These are phyloP conservation scores for Pisolithus marmoratus DNA, from an alignment of 768 basidiomycete species.

Conservation along the genomic window DNA sequence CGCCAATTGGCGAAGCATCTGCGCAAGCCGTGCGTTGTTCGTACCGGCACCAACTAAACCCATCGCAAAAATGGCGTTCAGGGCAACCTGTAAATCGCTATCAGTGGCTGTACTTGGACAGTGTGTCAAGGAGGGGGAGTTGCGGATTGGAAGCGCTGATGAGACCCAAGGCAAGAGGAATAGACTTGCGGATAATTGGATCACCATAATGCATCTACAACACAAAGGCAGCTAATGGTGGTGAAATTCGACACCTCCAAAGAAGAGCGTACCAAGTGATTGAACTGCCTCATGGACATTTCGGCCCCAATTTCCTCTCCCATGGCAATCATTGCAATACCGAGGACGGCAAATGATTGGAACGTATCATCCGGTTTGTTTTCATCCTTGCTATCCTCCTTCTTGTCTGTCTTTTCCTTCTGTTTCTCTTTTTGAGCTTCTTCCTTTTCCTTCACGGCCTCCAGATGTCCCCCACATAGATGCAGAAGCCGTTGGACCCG, in stretches of 20 bases:
- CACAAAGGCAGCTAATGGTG: neutral
- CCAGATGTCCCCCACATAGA: constrained; percentile 88
- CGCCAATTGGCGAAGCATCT: constrained; percentile 95
- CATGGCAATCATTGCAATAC: constrained; percentile 93
- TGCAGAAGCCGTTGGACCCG: constrained; percentile 91
- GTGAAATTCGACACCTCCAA: neutral
- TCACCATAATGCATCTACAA: constrained; percentile 98
- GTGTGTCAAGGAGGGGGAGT: constrained; percentile 79
- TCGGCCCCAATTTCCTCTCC: constrained; percentile 97
- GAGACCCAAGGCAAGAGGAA: constrained; percentile 93
- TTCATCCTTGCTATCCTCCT: constrained; percentile 53
- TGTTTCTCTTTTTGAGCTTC: constrained; percentile 25
- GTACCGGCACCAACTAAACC: constrained; percentile 96
- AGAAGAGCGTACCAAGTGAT: constrained; percentile 71
- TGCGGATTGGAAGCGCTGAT: constrained; percentile 95
- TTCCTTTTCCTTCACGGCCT: constrained; percentile 35
- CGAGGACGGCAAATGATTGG: constrained; percentile 90
- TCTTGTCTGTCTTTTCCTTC: constrained; percentile 33
- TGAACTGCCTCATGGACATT: constrained; percentile 97
- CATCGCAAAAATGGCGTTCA: constrained; percentile 98
- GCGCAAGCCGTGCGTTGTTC: constrained; percentile 96
- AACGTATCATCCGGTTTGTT: constrained; percentile 65
- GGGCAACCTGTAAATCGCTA: constrained; percentile 92
- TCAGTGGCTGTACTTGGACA: constrained; percentile 99
- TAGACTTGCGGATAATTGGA: constrained; percentile 82